Base-by-base conservation (phyloP, 371 early-diverging fungal genomes). In the Apophysomyces trapeziformis region DNA sequence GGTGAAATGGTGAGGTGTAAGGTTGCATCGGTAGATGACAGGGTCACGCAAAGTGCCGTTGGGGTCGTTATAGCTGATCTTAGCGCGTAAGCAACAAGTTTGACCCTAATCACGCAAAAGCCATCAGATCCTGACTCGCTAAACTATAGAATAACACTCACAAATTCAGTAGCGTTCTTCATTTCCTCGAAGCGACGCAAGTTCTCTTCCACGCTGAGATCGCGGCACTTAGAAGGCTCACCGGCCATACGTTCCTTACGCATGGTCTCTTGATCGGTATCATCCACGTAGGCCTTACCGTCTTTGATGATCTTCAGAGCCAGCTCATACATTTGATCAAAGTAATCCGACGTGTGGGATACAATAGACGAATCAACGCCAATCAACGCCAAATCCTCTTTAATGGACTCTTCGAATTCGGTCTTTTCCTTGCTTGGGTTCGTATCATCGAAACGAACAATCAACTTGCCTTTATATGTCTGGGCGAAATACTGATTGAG, bases 41-140 rank as follows among this genome's bases (percentile, higher is more conserved):
- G 99, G 99, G 78, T 99, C 99, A 71, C 99, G 92, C 86, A 99
- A 81, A 21, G 99, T 94, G 82, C 98, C 98, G 86, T 99, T 99
- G 56, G 81, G 86, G 75, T 91, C 89, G 65, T 95, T 88, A 72
- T 95, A 92, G 69, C 94, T 92, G 65, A 99, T 99, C 85, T 99
- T 99, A 66, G 99, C 99, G 65, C 99, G 92, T 62, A 99, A 77
- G 72, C 99, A 97, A 84, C 90, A 97, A 26, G 85, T 90, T 62
- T 89, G 83, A 13, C 96, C 92, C 83, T 90, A 76, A 32, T 26
- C 2, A 2, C 54, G 50, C 57, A 38, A 38, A 16, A 61, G 4
- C 61, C 59, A 38, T 47, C 54, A 46, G 32, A 65, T 57, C 4
- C 18, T 18, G 32, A 26, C 32, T 3, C 32, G 2, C 32, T 26